These are phyloP conservation scores for Eleusine coracana DNA, from an alignment of 176 grass and related monocot species.

Conservation along the genomic window DNA sequence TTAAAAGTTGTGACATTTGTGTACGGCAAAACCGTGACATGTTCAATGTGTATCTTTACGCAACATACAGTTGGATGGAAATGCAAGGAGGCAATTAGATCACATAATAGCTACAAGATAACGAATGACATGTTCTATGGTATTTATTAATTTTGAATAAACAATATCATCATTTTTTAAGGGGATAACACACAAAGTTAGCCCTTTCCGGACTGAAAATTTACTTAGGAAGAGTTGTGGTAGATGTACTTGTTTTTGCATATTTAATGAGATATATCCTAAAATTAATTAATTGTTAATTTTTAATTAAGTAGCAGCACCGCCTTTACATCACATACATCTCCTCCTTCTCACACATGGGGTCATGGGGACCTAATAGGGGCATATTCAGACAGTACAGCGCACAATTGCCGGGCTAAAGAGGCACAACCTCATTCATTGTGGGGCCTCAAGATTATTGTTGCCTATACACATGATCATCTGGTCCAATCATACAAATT, in stretches of 20 bases:
- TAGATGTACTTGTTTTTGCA: background rate
- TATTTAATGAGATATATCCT: background rate
- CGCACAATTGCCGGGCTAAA: background rate
- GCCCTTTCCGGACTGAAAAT: background rate
- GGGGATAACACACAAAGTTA: no score
- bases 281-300: background rate
- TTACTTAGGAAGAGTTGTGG: background rate
- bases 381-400: background rate
- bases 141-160: no score
- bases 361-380: background rate
- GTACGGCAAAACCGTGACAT: background rate
- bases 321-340: background rate
- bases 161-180: no score
- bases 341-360: background rate
- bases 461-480: background rate
- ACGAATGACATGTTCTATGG: background rate
- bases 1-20: background rate
- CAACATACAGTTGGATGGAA: background rate
- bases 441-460: background rate
- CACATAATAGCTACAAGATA: background rate
- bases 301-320: background rate
- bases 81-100: background rate
- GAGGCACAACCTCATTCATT: conserved; percentile 18
- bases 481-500: background rate
- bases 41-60: background rate